phyloP scores from a whole-genome alignment of 2,329 filamentous ascomycete species.

The Periconia sp. region DNA sequence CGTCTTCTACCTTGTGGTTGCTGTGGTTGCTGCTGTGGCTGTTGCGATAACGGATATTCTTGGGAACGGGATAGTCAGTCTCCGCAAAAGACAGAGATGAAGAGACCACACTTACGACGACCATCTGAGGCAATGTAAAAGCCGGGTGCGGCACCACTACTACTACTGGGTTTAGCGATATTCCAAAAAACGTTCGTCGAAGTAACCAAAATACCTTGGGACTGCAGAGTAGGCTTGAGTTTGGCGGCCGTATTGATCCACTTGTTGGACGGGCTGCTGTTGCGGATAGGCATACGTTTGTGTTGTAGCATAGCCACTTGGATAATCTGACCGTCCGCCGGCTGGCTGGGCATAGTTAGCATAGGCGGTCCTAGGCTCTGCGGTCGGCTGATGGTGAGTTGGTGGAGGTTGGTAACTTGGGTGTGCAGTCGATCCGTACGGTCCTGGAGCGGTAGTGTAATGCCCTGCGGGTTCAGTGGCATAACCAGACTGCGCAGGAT shows the following conservation, averaged over 20 bases:
- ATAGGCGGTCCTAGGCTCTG: slow-evolving; percentile 38
- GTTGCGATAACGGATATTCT: slow-evolving; percentile 40
- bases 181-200: slow-evolving; percentile 45
- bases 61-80: slow-evolving; percentile 23
- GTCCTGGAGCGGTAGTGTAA: slow-evolving; percentile 40
- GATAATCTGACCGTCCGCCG: slow-evolving; percentile 13
- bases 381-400: slow-evolving; percentile 32
- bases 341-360: slow-evolving; percentile 31
- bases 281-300: slow-evolving; percentile 36
- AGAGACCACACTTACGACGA: slow-evolving; percentile 40
- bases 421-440: slow-evolving; percentile 33
- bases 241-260: slow-evolving; percentile 34
- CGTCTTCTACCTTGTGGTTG: slow-evolving; percentile 27
- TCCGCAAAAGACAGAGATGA: not conserved
- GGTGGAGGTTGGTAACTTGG: slow-evolving; percentile 32
- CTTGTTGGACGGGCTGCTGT: slow-evolving; percentile 29
- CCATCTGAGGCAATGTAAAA: slow-evolving; percentile 48
- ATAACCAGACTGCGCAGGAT: slow-evolving; percentile 23
- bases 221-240: slow-evolving; percentile 28
- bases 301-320: slow-evolving; percentile 29
- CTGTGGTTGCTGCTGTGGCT: slow-evolving; percentile 25
- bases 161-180: slow-evolving; percentile 49
- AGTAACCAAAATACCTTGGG: slow-evolving; percentile 52
- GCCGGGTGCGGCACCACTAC: slow-evolving; percentile 40
- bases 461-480: slow-evolving; percentile 34